phyloP scores from a whole-genome alignment of 306 rosid species.

The Citrullus colocynthis region DNA sequence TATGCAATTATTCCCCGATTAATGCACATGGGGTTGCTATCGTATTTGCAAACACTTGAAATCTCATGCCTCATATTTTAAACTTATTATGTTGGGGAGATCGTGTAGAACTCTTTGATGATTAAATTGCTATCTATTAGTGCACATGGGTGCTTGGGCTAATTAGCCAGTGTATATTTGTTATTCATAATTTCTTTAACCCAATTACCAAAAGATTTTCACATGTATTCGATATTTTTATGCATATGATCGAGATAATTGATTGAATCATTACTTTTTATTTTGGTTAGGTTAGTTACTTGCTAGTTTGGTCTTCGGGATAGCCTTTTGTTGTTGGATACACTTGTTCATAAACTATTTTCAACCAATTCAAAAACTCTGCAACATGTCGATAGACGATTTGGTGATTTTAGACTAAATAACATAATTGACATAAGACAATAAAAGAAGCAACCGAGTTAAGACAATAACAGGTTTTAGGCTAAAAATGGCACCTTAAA shows the following conservation, averaged over 20 bases:
- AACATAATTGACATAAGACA: too few species aligned
- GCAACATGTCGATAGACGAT: too few species aligned
- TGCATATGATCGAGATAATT: background rate
- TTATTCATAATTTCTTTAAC: background rate
- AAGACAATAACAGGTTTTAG: too few species aligned
- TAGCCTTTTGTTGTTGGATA: too few species aligned
- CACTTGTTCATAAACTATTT: too few species aligned
- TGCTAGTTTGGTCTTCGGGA: background rate
- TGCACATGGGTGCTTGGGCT: background rate
- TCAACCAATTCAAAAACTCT: too few species aligned
- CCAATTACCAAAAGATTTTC: background rate
- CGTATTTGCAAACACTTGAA: background rate
- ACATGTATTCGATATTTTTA: background rate
- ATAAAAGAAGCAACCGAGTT: too few species aligned
- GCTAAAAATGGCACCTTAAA: too few species aligned
- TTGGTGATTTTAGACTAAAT: too few species aligned
- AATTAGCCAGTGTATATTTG: background rate
- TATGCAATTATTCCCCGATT: background rate
- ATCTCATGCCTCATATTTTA: background rate
- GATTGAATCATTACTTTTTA: background rate
- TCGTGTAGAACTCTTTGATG: background rate
- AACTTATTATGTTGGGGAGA: background rate
- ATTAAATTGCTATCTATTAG: background rate
- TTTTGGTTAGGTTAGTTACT: background rate
- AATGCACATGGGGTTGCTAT: conserved; percentile 1